phyloP scores from a whole-genome alignment of 805 yeast genomes.

The Wickerhamomyces queroliae region DNA sequence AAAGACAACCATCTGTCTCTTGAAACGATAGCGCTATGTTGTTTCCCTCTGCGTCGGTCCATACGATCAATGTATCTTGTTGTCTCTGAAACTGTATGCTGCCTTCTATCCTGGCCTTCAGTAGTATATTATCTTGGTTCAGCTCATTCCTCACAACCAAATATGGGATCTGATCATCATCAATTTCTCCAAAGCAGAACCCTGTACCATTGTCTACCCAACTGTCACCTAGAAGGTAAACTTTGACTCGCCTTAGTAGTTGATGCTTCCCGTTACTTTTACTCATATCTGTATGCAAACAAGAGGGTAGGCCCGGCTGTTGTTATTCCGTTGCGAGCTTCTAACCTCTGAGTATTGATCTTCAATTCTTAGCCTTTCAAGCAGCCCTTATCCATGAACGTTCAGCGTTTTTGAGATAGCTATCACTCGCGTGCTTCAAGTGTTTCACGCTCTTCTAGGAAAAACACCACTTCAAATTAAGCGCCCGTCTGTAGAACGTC shows the following conservation, averaged over 20 bases:
- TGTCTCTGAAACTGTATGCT: conserved; percentile 84
- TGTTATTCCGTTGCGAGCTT: too few species aligned
- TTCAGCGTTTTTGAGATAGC: too few species aligned
- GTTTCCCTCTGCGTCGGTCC: conserved; percentile 72
- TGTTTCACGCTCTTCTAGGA: too few species aligned
- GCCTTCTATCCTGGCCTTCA: conserved; percentile 67
- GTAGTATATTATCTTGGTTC: conserved; percentile 48
- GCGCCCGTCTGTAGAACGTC: too few species aligned
- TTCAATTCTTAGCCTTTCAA: too few species aligned
- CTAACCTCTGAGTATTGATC: too few species aligned
- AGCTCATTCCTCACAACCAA: conserved; percentile 71
- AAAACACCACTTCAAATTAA: too few species aligned
- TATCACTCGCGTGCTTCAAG: too few species aligned
- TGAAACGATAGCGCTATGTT: conserved; percentile 91
- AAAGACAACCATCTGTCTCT: conserved; percentile 84
- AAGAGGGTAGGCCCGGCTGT: too few species aligned
- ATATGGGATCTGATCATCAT: conserved; percentile 37
- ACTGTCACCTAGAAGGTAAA: conserved; percentile 74
- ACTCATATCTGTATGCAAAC: background rate
- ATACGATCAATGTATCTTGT: conserved; percentile 88
- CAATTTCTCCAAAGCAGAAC: conserved; percentile 67
- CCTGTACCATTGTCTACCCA: conserved; percentile 97
- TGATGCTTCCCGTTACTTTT: conserved; percentile 2
- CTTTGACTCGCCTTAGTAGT: conserved; percentile 77
- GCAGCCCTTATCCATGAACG: too few species aligned